Evolutionary conservation across 441 rosid species (phyloP).

Genomic region (Kokia cookei): DNA sequence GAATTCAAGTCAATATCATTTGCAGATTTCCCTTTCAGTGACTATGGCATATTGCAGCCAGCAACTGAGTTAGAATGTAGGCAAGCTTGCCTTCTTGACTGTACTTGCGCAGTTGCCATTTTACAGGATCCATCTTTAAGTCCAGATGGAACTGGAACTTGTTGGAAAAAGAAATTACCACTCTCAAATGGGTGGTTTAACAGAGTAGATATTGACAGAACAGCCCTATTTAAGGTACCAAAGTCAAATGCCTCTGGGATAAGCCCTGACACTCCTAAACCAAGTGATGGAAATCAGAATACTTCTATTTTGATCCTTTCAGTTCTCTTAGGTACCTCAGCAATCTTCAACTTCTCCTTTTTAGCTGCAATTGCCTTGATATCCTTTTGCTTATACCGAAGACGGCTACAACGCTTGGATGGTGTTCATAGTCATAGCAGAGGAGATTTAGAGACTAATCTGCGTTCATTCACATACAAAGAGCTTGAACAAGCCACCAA

Average conservation of each 20-base stretch:
- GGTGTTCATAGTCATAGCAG: not conserved
- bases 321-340: slow-evolving; percentile 27
- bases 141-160: not conserved
- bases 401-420: not conserved
- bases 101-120: slow-evolving; percentile 35
- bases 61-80: slow-evolving; percentile 18
- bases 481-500: slow-evolving; percentile 26
- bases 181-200: slow-evolving; percentile 25
- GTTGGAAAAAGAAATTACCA: slow-evolving; percentile 40
- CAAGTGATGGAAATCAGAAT: not conserved
- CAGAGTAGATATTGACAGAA: not conserved
- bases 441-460: slow-evolving; percentile 6
- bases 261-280: not conserved
- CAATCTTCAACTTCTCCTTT: slow-evolving; percentile 11
- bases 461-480: slow-evolving; percentile 16
- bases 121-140: not conserved
- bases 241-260: not conserved
- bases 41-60: slow-evolving; percentile 15
- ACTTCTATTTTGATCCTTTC: not conserved
- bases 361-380: slow-evolving; percentile 3
- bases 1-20: slow-evolving; percentile 2
- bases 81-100: slow-evolving; percentile 35
- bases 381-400: slow-evolving; percentile 1
- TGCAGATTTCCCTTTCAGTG: slow-evolving; percentile 28
- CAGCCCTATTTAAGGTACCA: slow-evolving; percentile 24